These are phyloP conservation scores for Saccharomyces hybrid DNA, from an alignment of 1,139 yeast genomes.

Conservation along the genomic window DNA sequence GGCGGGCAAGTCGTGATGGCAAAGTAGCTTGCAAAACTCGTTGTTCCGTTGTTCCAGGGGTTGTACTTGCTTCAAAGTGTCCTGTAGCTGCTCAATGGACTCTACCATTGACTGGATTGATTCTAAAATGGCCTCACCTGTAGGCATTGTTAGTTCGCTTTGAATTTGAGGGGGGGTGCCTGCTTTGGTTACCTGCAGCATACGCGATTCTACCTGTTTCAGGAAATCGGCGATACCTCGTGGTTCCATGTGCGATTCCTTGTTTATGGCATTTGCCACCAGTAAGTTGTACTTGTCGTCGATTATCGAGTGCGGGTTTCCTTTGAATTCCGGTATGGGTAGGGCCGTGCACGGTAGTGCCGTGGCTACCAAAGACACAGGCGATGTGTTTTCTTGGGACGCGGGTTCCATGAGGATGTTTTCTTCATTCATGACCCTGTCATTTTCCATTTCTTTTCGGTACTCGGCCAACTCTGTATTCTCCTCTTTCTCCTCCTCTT, in stretches of 20 bases:
- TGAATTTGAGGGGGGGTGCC: not conserved
- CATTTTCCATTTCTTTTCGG: slow-evolving; percentile 28
- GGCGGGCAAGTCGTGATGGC: slow-evolving; percentile 13
- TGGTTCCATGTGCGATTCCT: not conserved
- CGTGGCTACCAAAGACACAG: not conserved
- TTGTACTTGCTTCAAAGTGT: slow-evolving; percentile 9
- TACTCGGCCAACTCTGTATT: slow-evolving; percentile 22
- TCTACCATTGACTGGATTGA: slow-evolving; percentile 4
- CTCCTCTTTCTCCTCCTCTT: slow-evolving; percentile 12
- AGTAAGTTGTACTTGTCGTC: not conserved
- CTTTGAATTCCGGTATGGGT: not conserved
- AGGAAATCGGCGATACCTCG: slow-evolving; percentile 2
- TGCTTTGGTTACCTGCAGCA: not conserved
- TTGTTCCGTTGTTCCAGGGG: slow-evolving; percentile 13
- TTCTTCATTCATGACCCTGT: slow-evolving; percentile 3
- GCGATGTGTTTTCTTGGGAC: not conserved
- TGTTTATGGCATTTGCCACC: not conserved
- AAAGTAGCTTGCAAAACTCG: slow-evolving; percentile 6
- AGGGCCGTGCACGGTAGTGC: not conserved
- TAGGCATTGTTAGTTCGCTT: not conserved
- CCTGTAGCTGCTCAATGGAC: slow-evolving; percentile 7
- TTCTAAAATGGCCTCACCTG: slow-evolving; percentile 3
- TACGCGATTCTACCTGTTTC: not conserved
- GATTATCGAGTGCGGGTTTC: not conserved
- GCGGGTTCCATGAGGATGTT: not conserved